These are phyloP conservation scores for Botrytis elliptica DNA, from an alignment of 2,329 filamentous ascomycete genomes.

Conservation along the genomic window DNA sequence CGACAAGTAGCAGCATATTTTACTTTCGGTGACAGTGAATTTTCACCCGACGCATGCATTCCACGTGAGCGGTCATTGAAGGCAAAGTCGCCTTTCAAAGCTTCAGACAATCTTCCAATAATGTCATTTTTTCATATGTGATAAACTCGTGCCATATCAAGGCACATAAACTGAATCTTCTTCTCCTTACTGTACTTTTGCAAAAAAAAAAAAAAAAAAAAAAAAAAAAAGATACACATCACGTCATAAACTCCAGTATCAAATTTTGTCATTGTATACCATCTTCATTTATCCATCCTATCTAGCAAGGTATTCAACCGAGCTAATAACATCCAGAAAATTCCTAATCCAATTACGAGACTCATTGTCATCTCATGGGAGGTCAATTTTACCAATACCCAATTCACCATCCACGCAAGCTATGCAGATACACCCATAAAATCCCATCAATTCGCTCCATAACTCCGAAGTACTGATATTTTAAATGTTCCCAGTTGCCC, in stretches of 20 bases:
- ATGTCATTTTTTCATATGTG: neutral
- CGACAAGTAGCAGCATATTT: neutral
- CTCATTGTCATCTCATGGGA: neutral
- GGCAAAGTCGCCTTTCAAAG: neutral
- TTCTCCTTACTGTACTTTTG: neutral
- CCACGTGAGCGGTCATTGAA: neutral
- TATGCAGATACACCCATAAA: neutral
- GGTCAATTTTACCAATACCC: neutral
- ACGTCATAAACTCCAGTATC: too few species aligned
- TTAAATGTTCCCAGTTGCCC: neutral
- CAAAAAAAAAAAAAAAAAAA: neutral
- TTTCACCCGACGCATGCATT: neutral
- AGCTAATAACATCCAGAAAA: neutral
- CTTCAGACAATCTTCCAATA: neutral
- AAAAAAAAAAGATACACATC: neutral
- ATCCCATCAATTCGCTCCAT: neutral
- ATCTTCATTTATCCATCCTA: neutral
- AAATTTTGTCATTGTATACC: neutral
- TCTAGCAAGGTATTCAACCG: conserved; percentile 1
- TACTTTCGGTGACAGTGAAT: neutral
- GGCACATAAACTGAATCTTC: neutral
- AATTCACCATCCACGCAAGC: neutral
- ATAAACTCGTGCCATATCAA: neutral
- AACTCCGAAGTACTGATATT: neutral
- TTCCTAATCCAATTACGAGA: neutral